Percentiles rank a stretch among this genome's conserved stretches.
phyloP scores from a whole-genome alignment of 140 eudicot genomes.

The Bidens hawaiensis region DNA sequence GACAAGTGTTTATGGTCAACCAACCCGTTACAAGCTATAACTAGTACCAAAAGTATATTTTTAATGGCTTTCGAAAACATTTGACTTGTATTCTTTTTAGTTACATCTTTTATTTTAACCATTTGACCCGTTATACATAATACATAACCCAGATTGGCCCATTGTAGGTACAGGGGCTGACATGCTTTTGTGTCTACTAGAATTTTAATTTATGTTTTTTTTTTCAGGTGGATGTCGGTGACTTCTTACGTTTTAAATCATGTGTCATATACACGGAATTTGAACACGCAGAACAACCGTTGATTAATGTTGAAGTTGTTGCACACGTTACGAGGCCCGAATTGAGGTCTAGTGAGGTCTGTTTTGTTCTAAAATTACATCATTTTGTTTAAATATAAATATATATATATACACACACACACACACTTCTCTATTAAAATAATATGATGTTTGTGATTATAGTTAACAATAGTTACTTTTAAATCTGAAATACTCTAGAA shows the following conservation, averaged over 20 bases:
- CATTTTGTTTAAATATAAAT: background rate
- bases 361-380: background rate
- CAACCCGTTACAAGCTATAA: too few relatives aligned
- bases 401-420: too few relatives aligned
- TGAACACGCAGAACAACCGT: constrained; percentile 72
- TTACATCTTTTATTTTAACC: background rate
- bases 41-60: too few relatives aligned
- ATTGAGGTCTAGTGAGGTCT: constrained; percentile 91
- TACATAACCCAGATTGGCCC: background rate
- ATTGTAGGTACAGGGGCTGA: background rate
- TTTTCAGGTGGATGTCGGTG: constrained; percentile 91
- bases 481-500: background rate
- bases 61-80: background rate
- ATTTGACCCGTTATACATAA: background rate
- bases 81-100: background rate
- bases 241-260: constrained; percentile 86
- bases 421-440: too few relatives aligned
- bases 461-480: background rate
- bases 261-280: constrained; percentile 87
- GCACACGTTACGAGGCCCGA: constrained; percentile 99
- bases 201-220: background rate
- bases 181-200: background rate
- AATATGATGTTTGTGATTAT: background rate
- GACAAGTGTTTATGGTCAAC: too few relatives aligned
- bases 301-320: constrained; percentile 85